phyloP scores from a whole-genome alignment of 192 early-diverging fungal genomes.

The Entrophospora sp. region DNA sequence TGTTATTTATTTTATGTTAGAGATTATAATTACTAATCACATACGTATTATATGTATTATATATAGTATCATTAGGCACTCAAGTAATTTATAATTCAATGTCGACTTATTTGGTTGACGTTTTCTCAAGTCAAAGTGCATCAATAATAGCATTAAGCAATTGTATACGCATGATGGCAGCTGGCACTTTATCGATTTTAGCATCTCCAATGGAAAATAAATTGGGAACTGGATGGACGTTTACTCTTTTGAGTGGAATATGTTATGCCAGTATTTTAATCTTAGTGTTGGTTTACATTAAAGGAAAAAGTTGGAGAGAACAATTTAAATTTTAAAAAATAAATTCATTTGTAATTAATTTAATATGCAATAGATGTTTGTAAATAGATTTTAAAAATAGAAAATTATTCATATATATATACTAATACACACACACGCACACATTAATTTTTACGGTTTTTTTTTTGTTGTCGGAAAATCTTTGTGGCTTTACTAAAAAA shows the following conservation, averaged over 20 bases:
- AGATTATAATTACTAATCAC: background rate
- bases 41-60: background rate
- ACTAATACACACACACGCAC: no score
- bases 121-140: background rate
- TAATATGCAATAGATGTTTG: no score
- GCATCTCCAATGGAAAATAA: background rate
- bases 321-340: background rate
- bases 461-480: no score
- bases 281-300: background rate
- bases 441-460: no score
- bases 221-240: constrained; percentile 4
- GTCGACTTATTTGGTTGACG: background rate
- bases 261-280: background rate
- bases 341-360: no score
- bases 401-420: no score
- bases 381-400: no score
- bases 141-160: background rate
- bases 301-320: constrained; percentile 11
- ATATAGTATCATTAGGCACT: background rate
- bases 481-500: no score
- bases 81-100: background rate
- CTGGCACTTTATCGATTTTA: background rate
- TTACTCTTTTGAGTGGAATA: background rate
- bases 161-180: background rate
- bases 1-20: background rate